Evolutionary conservation across 2,329 filamentous ascomycete genomes (phyloP).

Genomic region (Monosporascus sp.): DNA sequence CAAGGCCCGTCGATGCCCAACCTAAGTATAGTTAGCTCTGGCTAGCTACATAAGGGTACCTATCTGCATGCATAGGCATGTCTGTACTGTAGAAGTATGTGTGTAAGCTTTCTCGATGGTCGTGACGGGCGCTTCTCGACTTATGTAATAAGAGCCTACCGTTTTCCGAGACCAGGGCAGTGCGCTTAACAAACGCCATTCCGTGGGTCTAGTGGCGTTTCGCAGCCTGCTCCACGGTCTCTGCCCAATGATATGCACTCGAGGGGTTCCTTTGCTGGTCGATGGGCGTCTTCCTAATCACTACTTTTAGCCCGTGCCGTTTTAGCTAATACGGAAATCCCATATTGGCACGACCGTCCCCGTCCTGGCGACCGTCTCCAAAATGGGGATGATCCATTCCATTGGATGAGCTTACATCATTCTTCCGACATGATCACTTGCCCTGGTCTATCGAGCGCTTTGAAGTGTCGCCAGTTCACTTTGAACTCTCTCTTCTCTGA

Average conservation of each 20-base stretch:
- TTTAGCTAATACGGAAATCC: neutral
- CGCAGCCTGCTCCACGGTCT: neutral
- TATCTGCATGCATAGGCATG: neutral
- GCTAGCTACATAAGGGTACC: neutral
- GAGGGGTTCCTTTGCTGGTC: neutral
- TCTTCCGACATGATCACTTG: neutral
- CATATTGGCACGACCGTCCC: neutral
- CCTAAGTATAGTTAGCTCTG: conserved; percentile 7
- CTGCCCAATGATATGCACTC: neutral
- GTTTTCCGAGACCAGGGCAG: conserved; percentile 7
- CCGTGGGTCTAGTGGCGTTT: conserved; percentile 12
- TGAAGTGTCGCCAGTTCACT: too few relatives aligned
- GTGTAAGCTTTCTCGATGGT: conserved; percentile 9
- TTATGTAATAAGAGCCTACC: conserved; percentile 7
- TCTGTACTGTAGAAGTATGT: neutral
- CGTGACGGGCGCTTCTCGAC: conserved; percentile 13
- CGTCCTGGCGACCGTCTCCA: neutral
- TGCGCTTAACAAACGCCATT: conserved; percentile 9
- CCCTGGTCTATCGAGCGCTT: neutral
- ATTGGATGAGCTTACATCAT: neutral
- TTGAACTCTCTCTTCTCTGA: neutral
- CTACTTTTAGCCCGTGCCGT: neutral
- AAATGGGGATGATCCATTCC: neutral
- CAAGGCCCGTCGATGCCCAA: conserved; percentile 25
- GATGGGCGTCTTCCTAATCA: neutral